Percentiles rank a stretch among this genome's conserved stretches.
Evolutionary conservation across 2,329 filamentous ascomycete genomes (phyloP).

Genomic region (Calonectria pteridis): DNA sequence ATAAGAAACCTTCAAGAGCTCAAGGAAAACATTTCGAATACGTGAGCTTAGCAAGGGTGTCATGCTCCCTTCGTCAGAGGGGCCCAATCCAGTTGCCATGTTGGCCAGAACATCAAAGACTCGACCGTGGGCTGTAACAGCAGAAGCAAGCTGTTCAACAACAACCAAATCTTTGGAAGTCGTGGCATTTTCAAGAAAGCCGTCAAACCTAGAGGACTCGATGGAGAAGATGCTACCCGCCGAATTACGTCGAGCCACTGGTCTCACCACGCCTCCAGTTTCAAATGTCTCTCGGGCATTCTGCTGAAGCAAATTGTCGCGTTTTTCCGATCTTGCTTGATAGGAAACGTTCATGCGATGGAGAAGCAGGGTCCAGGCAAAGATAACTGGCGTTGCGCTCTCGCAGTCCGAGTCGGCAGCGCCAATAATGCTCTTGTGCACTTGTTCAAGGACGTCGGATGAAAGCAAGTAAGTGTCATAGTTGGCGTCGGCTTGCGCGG

Average conservation of each 20-base stretch:
- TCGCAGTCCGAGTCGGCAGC: conserved; percentile 68
- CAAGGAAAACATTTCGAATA: conserved; percentile 74
- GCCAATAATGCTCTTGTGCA: conserved; percentile 78
- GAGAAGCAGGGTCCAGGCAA: conserved; percentile 85
- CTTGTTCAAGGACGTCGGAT: conserved; percentile 75
- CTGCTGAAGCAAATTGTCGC: conserved; percentile 69
- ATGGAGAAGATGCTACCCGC: conserved; percentile 73
- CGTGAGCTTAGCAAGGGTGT: conserved; percentile 70
- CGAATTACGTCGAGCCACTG: conserved; percentile 66
- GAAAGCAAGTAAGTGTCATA: conserved; percentile 76
- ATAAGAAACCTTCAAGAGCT: conserved; percentile 77
- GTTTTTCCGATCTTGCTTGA: conserved; percentile 70
- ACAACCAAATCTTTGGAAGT: conserved; percentile 65
- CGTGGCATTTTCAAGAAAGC: conserved; percentile 65
- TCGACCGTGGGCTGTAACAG: conserved; percentile 62
- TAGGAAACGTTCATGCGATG: conserved; percentile 76
- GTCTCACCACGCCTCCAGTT: conserved; percentile 57
- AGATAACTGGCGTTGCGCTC: conserved; percentile 78
- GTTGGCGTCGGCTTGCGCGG: conserved; percentile 49
- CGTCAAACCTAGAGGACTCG: conserved; percentile 70
- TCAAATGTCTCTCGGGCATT: conserved; percentile 70
- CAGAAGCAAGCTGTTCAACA: conserved; percentile 63
- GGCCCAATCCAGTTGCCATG: conserved; percentile 63
- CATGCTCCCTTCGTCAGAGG: conserved; percentile 61
- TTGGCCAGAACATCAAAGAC: conserved; percentile 67